phyloP scores from a whole-genome alignment of 345 rosid genomes.

The Eutrema heterophyllum region DNA sequence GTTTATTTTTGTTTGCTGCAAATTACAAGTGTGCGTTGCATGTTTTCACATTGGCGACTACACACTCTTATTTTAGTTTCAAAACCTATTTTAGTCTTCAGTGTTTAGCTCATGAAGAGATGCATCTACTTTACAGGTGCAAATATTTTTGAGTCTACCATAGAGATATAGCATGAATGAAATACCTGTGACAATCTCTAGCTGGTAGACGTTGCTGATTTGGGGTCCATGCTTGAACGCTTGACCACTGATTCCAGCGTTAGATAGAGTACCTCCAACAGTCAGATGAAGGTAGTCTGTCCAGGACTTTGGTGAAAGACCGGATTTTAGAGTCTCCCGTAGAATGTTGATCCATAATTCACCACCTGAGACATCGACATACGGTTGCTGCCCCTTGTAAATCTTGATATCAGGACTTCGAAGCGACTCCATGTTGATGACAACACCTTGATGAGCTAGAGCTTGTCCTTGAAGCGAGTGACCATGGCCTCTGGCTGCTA shows the following conservation, averaged over 20 bases:
- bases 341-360: conserved; percentile 86
- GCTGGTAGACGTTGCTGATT: conserved; percentile 70
- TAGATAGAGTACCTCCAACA: conserved; percentile 87
- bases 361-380: conserved; percentile 88
- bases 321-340: conserved; percentile 66
- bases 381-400: conserved; percentile 44
- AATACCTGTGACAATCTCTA: conserved; percentile 95
- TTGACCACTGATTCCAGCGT: conserved; percentile 96
- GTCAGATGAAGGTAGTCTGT: conserved; percentile 94
- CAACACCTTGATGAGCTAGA: conserved; percentile 74
- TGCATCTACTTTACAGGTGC: too few species aligned
- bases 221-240: conserved; percentile 92
- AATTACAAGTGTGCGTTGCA: conserved; percentile 14
- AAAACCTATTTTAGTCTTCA: background rate
- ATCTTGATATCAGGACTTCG: conserved; percentile 38
- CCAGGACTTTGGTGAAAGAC: conserved; percentile 92
- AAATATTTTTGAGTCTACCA: too few species aligned
- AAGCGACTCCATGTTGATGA: conserved; percentile 80
- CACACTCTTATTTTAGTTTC: background rate
- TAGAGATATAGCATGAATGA: too few species aligned
- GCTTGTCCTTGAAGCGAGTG: conserved; percentile 97
- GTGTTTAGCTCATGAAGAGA: too few species aligned
- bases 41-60: background rate
- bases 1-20: conserved; percentile 1
- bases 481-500: conserved; percentile 93